Evolutionary conservation across 2,329 filamentous ascomycete genomes (phyloP).

Genomic region (Talaromyces sp.): DNA sequence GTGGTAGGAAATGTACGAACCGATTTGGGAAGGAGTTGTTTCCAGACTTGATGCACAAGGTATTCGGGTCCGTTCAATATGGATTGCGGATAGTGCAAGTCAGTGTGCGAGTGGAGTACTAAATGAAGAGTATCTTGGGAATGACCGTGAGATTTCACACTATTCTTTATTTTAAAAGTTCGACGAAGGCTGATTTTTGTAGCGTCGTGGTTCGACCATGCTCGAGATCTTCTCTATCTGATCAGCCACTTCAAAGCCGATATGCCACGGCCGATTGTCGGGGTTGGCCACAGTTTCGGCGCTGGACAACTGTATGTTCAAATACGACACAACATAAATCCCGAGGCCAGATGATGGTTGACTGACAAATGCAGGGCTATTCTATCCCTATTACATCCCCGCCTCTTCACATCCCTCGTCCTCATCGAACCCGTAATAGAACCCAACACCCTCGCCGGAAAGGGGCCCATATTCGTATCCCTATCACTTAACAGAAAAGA

Average conservation of each 20-base stretch:
- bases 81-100: neutral
- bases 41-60: neutral
- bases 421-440: neutral
- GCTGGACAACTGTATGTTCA: conserved; percentile 41
- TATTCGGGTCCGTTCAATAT: neutral
- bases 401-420: neutral
- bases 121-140: neutral
- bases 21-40: neutral
- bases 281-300: conserved; percentile 83
- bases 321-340: neutral
- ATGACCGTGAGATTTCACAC: neutral
- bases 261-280: conserved; percentile 64
- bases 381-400: neutral
- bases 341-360: neutral
- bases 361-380: neutral
- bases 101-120: neutral
- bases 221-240: conserved; percentile 70
- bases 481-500: neutral
- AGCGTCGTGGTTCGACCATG: conserved; percentile 68
- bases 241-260: conserved; percentile 33
- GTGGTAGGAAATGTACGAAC: neutral
- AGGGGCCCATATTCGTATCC: neutral
- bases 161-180: no score
- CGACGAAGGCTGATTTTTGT: neutral
- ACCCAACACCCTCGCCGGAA: no score